Percentiles rank a stretch among this genome's conserved stretches.
These are phyloP conservation scores for Scheffersomyces lignicola DNA, from an alignment of 1,139 yeast species.

Conservation along the genomic window DNA sequence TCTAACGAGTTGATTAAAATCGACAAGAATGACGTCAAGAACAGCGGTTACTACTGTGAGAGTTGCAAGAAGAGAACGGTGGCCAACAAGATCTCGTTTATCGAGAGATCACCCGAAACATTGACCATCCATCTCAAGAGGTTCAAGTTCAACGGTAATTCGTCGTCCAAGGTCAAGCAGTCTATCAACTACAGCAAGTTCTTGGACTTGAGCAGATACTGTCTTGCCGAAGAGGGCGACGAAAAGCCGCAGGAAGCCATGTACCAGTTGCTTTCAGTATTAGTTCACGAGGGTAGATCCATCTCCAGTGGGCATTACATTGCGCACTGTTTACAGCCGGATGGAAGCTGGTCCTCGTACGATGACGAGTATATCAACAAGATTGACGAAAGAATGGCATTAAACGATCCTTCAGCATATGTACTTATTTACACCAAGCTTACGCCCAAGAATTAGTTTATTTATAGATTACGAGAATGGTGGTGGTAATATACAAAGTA, in stretches of 20 bases:
- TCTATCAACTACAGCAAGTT: slow-evolving; percentile 78
- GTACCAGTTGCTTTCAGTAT: slow-evolving; percentile 80
- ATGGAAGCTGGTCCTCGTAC: slow-evolving; percentile 87
- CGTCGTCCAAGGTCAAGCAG: slow-evolving; percentile 83
- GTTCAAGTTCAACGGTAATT: slow-evolving; percentile 78
- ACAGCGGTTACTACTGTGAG: slow-evolving; percentile 80
- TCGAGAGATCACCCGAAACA: slow-evolving; percentile 85
- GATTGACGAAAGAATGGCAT: slow-evolving; percentile 70
- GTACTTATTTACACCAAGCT: slow-evolving; percentile 79
- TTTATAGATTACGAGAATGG: slow-evolving; percentile 3
- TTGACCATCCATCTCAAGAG: slow-evolving; percentile 84
- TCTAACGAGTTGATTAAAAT: slow-evolving; percentile 72
- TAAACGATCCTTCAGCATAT: slow-evolving; percentile 86
- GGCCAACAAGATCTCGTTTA: slow-evolving; percentile 74
- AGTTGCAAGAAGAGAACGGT: slow-evolving; percentile 74
- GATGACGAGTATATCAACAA: slow-evolving; percentile 88
- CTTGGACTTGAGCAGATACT: slow-evolving; percentile 69
- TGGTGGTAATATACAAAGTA: slow-evolving; percentile 4
- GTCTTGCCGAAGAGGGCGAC: slow-evolving; percentile 26
- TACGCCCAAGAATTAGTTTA: slow-evolving; percentile 35
- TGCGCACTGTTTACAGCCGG: slow-evolving; percentile 89
- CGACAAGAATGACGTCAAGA: slow-evolving; percentile 55
- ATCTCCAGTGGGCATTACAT: slow-evolving; percentile 92
- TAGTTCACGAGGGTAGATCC: slow-evolving; percentile 93
- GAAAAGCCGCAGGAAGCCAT: slow-evolving; percentile 51